Conservation (phyloP, 495 filamentous ascomycete genomes). For the Extremus antarcticus region DNA sequence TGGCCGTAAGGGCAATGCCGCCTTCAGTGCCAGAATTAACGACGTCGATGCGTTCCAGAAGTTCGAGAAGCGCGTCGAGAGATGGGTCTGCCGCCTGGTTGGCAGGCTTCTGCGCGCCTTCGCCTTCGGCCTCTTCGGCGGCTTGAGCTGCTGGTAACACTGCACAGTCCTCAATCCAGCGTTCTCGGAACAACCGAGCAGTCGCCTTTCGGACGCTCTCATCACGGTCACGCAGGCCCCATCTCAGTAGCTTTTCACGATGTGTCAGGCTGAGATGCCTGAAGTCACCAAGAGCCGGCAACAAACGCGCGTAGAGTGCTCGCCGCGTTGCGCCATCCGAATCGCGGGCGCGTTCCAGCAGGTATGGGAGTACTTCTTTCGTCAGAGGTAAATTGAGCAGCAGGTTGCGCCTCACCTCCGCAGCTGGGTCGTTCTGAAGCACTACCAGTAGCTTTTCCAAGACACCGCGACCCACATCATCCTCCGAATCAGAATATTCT, state of each 20-base stretch:
- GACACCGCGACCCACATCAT: slow-evolving; percentile 45
- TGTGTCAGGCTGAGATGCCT: slow-evolving; percentile 89
- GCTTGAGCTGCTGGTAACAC: slow-evolving; percentile 31
- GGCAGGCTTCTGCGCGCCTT: slow-evolving; percentile 24
- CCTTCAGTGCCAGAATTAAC: slow-evolving; percentile 81
- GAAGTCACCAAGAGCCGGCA: slow-evolving; percentile 90
- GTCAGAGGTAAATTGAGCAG: slow-evolving; percentile 80
- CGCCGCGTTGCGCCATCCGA: slow-evolving; percentile 71
- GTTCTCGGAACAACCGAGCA: slow-evolving; percentile 76
- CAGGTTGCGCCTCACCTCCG: slow-evolving; percentile 79
- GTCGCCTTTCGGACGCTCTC: slow-evolving; percentile 90
- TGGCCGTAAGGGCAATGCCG: slow-evolving; percentile 81
- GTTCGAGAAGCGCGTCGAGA: slow-evolving; percentile 68
- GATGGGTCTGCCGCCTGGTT: slow-evolving; percentile 46
- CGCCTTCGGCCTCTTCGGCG: slow-evolving; percentile 36
- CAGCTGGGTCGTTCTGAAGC: slow-evolving; percentile 87
- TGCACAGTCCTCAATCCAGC: slow-evolving; percentile 92
- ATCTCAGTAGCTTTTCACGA: slow-evolving; percentile 89
- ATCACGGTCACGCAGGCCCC: slow-evolving; percentile 90
- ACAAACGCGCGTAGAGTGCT: slow-evolving; percentile 74
- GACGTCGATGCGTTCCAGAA: slow-evolving; percentile 88
- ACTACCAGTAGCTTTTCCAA: slow-evolving; percentile 79
- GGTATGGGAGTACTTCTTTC: slow-evolving; percentile 71
- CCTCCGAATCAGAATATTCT: slow-evolving; percentile 46
- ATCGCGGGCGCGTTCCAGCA: slow-evolving; percentile 85